Evolutionary conservation across 441 rosid genomes (phyloP).

Genomic region (Gossypium schwendimanii): DNA sequence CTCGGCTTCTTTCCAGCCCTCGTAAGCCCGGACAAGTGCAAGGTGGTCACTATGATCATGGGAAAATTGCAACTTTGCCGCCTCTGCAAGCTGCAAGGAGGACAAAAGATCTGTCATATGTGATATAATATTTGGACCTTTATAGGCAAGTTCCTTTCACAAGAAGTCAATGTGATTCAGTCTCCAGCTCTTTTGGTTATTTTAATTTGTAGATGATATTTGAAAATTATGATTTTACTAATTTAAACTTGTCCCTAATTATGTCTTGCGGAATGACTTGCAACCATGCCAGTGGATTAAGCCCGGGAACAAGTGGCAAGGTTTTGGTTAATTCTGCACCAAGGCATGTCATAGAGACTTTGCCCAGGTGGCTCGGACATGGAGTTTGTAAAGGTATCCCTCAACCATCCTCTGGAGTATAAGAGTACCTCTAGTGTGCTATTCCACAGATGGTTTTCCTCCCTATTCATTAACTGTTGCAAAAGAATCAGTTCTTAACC

Average conservation of each 20-base stretch:
- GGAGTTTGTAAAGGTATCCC: background rate
- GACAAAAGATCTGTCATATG: background rate
- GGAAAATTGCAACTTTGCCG: slow-evolving; percentile 78
- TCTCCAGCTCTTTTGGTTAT: background rate
- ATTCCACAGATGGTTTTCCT: background rate
- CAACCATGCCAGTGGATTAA: background rate
- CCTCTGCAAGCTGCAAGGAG: slow-evolving; percentile 68
- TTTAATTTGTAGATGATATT: background rate
- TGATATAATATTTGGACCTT: background rate
- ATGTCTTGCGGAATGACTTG: background rate
- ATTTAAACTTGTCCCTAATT: background rate
- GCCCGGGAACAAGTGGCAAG: background rate
- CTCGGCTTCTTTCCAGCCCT: slow-evolving; percentile 85
- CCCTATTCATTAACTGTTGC: background rate
- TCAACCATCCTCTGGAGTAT: background rate
- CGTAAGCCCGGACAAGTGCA: slow-evolving; percentile 74
- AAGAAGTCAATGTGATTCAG: background rate
- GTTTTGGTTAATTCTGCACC: background rate
- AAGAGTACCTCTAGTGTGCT: background rate
- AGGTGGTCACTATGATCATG: slow-evolving; percentile 75
- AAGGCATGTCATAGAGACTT: background rate
- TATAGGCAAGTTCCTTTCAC: background rate
- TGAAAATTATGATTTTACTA: background rate
- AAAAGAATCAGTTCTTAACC: background rate
- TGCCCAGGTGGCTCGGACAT: background rate